A percentile compares a stretch with the other conserved stretches of the same genome.
Evolutionary conservation across 805 yeast genomes (phyloP).

Genomic region (Candida ortonii): DNA sequence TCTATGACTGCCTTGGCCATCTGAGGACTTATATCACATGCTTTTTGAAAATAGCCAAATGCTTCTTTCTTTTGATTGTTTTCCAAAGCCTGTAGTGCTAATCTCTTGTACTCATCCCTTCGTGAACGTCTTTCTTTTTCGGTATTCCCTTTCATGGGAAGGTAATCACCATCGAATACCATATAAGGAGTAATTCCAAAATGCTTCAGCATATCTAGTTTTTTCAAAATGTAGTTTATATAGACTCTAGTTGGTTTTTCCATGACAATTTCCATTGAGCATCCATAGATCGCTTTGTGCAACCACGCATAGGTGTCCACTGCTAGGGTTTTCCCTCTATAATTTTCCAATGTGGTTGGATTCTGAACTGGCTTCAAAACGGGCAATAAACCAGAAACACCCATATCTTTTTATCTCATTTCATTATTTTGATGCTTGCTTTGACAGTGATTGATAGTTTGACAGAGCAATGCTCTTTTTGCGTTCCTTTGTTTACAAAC

Average conservation of each 20-base stretch:
- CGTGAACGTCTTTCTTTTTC: constrained; percentile 59
- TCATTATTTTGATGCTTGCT: background rate
- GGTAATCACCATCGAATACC: constrained; percentile 89
- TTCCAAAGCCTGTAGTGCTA: constrained; percentile 50
- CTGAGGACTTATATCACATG: constrained; percentile 82
- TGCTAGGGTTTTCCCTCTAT: constrained; percentile 74
- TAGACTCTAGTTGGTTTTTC: constrained; percentile 70
- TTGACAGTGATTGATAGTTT: constrained; percentile 1
- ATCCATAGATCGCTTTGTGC: constrained; percentile 78
- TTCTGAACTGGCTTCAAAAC: constrained; percentile 71
- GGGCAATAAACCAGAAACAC: constrained; percentile 80
- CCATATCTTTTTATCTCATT: too few relatives aligned
- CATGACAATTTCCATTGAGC: constrained; percentile 78
- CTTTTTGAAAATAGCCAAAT: constrained; percentile 64
- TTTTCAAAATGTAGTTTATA: constrained; percentile 63
- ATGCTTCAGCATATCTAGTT: constrained; percentile 60
- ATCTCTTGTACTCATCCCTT: constrained; percentile 55
- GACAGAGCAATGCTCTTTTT: too few relatives aligned
- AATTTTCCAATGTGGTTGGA: constrained; percentile 53
- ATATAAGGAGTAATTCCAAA: constrained; percentile 78
- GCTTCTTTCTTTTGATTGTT: constrained; percentile 62
- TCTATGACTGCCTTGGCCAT: constrained; percentile 88
- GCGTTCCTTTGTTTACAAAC: too few relatives aligned
- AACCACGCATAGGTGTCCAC: constrained; percentile 98
- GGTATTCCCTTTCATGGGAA: constrained; percentile 76